Percentiles rank a stretch among this genome's conserved stretches.
Evolutionary conservation across 352 stramenopile species (phyloP).

Genomic region (Phytophthora foliorum): DNA sequence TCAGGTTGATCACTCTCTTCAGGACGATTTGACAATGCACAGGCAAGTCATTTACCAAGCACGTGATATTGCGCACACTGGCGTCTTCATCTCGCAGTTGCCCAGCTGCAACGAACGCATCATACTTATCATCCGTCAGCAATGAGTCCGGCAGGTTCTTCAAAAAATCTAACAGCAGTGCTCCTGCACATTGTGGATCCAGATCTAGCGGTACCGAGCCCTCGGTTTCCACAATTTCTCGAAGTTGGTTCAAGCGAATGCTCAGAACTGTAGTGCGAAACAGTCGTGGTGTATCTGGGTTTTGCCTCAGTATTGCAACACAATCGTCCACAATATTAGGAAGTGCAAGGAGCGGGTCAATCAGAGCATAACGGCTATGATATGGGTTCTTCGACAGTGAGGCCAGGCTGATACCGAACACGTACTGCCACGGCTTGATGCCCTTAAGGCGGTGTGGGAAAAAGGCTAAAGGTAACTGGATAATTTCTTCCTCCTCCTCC

Average conservation of each 20-base stretch:
- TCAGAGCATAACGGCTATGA: constrained; percentile 81
- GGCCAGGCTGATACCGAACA: constrained; percentile 78
- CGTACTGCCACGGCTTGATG: constrained; percentile 88
- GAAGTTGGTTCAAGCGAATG: constrained; percentile 74
- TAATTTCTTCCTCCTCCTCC: constrained; percentile 48
- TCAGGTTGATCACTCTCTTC: constrained; percentile 72
- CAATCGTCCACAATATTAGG: constrained; percentile 86
- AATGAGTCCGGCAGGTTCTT: constrained; percentile 81
- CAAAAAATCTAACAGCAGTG: constrained; percentile 83
- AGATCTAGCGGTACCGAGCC: constrained; percentile 67
- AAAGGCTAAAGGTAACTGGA: constrained; percentile 61
- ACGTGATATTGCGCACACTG: constrained; percentile 82
- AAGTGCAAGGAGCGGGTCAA: constrained; percentile 76
- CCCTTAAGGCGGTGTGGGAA: constrained; percentile 79
- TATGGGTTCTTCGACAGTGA: constrained; percentile 87
- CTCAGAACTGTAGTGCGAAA: constrained; percentile 86
- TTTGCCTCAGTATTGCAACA: constrained; percentile 69
- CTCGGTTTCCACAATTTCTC: constrained; percentile 80
- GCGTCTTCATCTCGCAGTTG: constrained; percentile 78
- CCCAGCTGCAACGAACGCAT: constrained; percentile 80
- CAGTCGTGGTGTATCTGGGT: constrained; percentile 71
- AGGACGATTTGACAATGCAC: constrained; percentile 76
- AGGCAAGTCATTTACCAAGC: constrained; percentile 81
- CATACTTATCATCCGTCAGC: constrained; percentile 83
- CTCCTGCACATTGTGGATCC: constrained; percentile 71